These are phyloP conservation scores for Entophlyctis luteolus DNA, from an alignment of 192 early-diverging fungal species.

Conservation along the genomic window DNA sequence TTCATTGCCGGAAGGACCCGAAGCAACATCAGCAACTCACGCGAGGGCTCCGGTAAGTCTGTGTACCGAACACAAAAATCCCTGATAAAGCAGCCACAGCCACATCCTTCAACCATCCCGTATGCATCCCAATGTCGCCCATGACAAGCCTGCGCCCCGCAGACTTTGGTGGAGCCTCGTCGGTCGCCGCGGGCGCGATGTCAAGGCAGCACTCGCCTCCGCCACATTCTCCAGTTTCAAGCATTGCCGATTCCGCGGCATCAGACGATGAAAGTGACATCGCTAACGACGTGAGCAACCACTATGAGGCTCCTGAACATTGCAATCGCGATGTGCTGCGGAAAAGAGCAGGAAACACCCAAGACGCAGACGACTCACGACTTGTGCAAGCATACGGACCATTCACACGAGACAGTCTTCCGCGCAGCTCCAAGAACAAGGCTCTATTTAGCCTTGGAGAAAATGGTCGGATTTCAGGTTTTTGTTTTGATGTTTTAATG, in stretches of 20 bases:
- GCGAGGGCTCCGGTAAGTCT: no score
- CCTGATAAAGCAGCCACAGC: no score
- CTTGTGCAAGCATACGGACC: background rate
- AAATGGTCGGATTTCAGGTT: background rate
- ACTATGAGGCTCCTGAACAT: background rate
- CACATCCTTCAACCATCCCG: background rate
- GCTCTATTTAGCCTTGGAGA: background rate
- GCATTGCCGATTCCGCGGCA: background rate
- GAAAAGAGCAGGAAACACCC: no score
- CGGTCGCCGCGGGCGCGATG: background rate
- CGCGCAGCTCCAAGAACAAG: background rate
- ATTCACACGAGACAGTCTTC: conserved; percentile 4
- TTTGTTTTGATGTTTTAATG: background rate
- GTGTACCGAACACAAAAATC: background rate
- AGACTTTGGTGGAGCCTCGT: no score
- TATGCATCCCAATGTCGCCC: background rate
- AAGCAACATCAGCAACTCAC: no score
- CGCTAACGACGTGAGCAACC: background rate
- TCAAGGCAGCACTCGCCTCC: background rate
- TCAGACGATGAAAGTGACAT: background rate
- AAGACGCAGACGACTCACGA: no score
- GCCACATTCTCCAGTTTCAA: background rate
- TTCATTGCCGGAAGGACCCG: no score
- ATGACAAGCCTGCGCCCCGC: background rate
- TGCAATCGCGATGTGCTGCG: no score